Percentiles rank a stretch among this genome's conserved stretches.
phyloP scores from a whole-genome alignment of 495 filamentous ascomycete genomes.

The Talaromyces nanjingensis region DNA sequence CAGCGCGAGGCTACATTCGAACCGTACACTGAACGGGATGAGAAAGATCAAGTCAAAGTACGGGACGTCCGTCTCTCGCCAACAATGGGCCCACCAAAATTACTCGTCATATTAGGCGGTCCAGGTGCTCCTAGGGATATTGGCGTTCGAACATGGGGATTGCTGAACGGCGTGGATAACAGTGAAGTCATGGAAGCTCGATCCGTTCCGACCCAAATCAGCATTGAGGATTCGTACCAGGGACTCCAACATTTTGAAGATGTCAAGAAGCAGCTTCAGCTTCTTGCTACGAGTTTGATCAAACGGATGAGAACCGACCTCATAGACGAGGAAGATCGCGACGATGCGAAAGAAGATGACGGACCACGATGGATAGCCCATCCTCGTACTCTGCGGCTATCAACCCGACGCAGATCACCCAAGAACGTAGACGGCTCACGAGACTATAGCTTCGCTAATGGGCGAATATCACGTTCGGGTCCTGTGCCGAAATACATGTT shows the following conservation, averaged over 20 bases:
- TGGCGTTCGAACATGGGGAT: slow-evolving; percentile 61
- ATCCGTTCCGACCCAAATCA: slow-evolving; percentile 78
- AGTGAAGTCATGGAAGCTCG: slow-evolving; percentile 63
- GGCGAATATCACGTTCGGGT: slow-evolving; percentile 60
- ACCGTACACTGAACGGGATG: slow-evolving; percentile 8
- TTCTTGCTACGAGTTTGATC: slow-evolving; percentile 62
- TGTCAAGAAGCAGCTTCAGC: slow-evolving; percentile 55
- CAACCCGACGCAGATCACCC: slow-evolving; percentile 60
- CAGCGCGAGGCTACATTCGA: slow-evolving; percentile 33
- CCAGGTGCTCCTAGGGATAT: slow-evolving; percentile 63
- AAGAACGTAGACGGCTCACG: slow-evolving; percentile 45
- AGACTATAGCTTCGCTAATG: slow-evolving; percentile 34
- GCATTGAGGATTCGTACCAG: slow-evolving; percentile 86
- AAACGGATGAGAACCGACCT: slow-evolving; percentile 75
- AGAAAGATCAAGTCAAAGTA: slow-evolving; percentile 54
- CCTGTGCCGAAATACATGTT: slow-evolving; percentile 66
- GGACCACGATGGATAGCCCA: slow-evolving; percentile 54
- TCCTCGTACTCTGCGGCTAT: slow-evolving; percentile 68
- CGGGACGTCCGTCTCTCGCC: slow-evolving; percentile 55
- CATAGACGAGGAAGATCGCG: slow-evolving; percentile 40
- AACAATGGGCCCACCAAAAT: slow-evolving; percentile 49
- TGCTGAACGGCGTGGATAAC: slow-evolving; percentile 65
- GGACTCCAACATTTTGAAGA: slow-evolving; percentile 54
- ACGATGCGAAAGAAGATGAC: slow-evolving; percentile 13
- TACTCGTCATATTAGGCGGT: slow-evolving; percentile 60